Percentiles rank a stretch among this genome's conserved stretches.
phyloP scores from a whole-genome alignment of 163 green algal species.

The Scenedesmus sp. region DNA sequence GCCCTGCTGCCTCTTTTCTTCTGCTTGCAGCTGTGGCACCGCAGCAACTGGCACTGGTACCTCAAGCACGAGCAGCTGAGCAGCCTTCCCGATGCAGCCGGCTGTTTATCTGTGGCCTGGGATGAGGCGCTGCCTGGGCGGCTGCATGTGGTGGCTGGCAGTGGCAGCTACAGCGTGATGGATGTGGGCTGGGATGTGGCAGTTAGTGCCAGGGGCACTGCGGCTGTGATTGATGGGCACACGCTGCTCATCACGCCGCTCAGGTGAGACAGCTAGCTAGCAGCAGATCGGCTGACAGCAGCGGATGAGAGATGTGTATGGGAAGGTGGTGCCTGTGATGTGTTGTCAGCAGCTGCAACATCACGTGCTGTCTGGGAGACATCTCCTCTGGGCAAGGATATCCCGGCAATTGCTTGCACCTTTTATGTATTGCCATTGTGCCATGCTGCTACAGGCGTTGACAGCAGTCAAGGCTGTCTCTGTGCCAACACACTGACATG shows the following conservation, averaged over 20 bases:
- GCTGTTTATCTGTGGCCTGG: constrained; percentile 52
- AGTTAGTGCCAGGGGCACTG: constrained; percentile 76
- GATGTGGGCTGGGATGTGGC: constrained; percentile 48
- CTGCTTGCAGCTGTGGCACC: constrained; percentile 88
- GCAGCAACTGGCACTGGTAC: constrained; percentile 97
- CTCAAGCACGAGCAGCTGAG: constrained; percentile 81
- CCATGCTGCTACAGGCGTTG: not conserved
- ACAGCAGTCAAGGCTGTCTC: no score
- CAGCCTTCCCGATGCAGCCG: not conserved
- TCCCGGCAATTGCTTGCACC: not conserved
- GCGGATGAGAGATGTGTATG: not conserved
- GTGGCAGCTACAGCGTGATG: constrained; percentile 10
- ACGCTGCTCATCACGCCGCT: constrained; percentile 88
- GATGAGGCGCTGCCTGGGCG: constrained; percentile 59
- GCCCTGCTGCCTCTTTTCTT: not conserved
- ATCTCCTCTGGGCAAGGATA: no score
- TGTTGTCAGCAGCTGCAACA: not conserved
- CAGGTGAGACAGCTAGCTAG: constrained; percentile 30
- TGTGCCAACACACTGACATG: no score
- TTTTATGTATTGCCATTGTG: not conserved
- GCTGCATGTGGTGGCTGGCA: constrained; percentile 66
- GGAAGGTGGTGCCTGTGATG: not conserved
- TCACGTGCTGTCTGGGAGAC: no score
- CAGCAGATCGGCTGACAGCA: no score
- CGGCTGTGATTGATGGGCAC: constrained; percentile 86